These are phyloP conservation scores for Mycena sp. DNA, from an alignment of 1,284 basidiomycete species.

Conservation along the genomic window DNA sequence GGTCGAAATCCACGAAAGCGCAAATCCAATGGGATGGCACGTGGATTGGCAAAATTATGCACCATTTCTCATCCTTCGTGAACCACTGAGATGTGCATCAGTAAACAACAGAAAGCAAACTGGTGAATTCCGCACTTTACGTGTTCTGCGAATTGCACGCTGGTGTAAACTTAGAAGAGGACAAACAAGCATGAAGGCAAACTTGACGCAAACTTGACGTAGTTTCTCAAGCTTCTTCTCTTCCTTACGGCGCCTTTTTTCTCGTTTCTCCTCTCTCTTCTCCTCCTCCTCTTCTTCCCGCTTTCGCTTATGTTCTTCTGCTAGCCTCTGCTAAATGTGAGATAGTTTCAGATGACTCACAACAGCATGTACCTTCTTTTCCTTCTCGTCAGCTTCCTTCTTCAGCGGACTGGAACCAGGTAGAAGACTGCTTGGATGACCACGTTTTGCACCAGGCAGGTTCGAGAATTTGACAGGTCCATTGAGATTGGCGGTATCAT, in stretches of 20 bases:
- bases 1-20: too few relatives aligned
- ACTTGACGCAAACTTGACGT: too few relatives aligned
- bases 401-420: not conserved
- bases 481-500: not conserved
- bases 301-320: not conserved
- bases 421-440: slow-evolving; percentile 3
- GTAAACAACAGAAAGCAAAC: not conserved
- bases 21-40: too few relatives aligned
- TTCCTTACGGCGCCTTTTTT: not conserved
- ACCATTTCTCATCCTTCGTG: too few relatives aligned
- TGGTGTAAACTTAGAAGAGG: not conserved
- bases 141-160: not conserved
- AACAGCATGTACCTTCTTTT: not conserved
- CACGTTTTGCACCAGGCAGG: not conserved
- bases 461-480: not conserved
- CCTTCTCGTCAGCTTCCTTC: not conserved
- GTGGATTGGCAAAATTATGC: too few relatives aligned
- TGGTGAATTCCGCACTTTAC: not conserved
- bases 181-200: not conserved
- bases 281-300: too few relatives aligned
- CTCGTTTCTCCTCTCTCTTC: too few relatives aligned
- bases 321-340: too few relatives aligned
- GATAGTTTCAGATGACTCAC: not conserved
- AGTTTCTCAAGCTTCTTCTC: not conserved
- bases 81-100: too few relatives aligned